These are phyloP conservation scores for Waltiozyma sp. DNA, from an alignment of 1,139 yeast genomes.

Conservation along the genomic window DNA sequence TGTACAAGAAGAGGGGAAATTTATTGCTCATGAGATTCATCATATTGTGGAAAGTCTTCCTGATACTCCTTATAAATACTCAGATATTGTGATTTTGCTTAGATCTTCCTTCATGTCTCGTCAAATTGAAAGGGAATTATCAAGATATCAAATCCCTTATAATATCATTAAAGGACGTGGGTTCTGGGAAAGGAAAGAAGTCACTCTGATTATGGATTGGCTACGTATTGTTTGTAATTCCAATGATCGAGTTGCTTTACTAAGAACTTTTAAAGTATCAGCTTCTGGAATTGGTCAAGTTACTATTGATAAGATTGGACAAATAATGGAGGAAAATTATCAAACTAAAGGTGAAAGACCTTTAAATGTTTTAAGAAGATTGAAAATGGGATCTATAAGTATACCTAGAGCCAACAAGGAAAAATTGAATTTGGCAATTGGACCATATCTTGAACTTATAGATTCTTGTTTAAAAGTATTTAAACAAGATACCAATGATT, in stretches of 20 bases:
- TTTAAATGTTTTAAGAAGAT: background rate
- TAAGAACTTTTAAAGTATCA: conserved; percentile 49
- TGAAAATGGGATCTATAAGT: conserved; percentile 3
- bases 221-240: conserved; percentile 49
- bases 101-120: conserved; percentile 51
- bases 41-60: conserved; percentile 29
- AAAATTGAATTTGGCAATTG: background rate
- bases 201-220: conserved; percentile 49
- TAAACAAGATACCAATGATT: background rate
- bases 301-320: conserved; percentile 30
- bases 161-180: conserved; percentile 58
- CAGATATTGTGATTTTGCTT: conserved; percentile 63
- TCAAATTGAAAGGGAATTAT: conserved; percentile 50
- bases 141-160: conserved; percentile 46
- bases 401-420: background rate
- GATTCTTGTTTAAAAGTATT: background rate
- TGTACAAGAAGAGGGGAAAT: conserved; percentile 40
- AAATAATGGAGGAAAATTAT: conserved; percentile 21
- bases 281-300: conserved; percentile 59
- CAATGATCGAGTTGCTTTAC: conserved; percentile 46
- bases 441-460: background rate
- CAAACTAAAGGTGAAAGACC: background rate
- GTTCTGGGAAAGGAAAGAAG: conserved; percentile 73
- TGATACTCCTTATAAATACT: conserved; percentile 27
- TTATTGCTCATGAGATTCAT: conserved; percentile 45